Base-by-base conservation (phyloP, 164 flowering plant genomes). In the Vitis rupestris region DNA sequence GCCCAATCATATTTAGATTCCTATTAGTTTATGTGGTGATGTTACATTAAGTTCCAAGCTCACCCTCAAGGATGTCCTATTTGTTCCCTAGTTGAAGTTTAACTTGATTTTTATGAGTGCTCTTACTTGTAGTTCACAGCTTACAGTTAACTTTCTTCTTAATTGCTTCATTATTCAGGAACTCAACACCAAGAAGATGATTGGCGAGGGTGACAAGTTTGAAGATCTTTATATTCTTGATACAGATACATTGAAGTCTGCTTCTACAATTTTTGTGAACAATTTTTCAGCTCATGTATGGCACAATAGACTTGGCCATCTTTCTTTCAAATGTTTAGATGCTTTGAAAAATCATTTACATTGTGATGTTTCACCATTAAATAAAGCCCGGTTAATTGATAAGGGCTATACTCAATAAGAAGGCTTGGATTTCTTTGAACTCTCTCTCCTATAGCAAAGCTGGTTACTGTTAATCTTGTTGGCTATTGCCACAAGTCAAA, bases 1-100 rank as follows among this genome's bases (percentile, higher is more conserved):
- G 23, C 63, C 63, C 37, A 61, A 61, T 61, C 63, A 61, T 31
- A 23, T 57, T 65, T 19, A 52, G 13, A 65, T 51, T 51, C 3
- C 8, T 19, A 4, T 53, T 9, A 5, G 27, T 65, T 51, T 51
- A 50, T n/a, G 10, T 14, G 48, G 19, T 7, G 68, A 65, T 51
- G 27, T 23, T 23, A 23, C 27, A 23, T 2, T 23, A 23, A 23
- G 27, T 23, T 23, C 2, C 27, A 23, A 1, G 27, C 27, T 23
- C 2, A 23, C 27, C 27, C 51, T 53, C 30, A 65, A 30, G 30
- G 8, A 55, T 31, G 49, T 8, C 13, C 1, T 30, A 3, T 65
- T n/a, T 6, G 48, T 37, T 3, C 5, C 0, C 44, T 0, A 37
- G 0, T 37, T 37, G 1, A 3, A 37, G 44, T 6, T 37, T 65